Conservation (phyloP, 2,329 filamentous ascomycete species). For the Neofusicoccum ribis region DNA sequence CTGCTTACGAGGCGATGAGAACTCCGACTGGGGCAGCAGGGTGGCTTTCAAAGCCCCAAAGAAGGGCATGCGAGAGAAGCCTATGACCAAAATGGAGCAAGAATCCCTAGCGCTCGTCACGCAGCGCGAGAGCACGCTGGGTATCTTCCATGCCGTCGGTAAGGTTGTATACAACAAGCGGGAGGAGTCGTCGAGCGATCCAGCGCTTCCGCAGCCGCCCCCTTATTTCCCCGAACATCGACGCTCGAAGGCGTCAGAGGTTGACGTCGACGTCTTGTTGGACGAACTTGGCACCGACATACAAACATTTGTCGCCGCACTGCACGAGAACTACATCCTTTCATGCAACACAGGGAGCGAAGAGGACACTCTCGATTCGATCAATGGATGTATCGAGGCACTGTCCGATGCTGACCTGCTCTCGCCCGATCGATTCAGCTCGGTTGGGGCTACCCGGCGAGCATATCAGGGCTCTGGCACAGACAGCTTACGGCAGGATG, state of each 20-base stretch:
- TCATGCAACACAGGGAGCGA: conserved; percentile 71
- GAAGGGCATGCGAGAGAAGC: conserved; percentile 52
- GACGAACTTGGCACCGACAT: conserved; percentile 93
- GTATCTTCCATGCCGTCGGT: conserved; percentile 93
- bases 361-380: conserved; percentile 67
- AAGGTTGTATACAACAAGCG: conserved; percentile 97
- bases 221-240: conserved; percentile 47
- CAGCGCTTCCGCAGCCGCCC: conserved; percentile 43
- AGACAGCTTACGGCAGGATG: conserved; percentile 83
- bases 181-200: conserved; percentile 38
- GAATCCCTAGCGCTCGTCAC: conserved; percentile 80
- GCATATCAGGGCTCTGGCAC: conserved; percentile 53
- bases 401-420: conserved; percentile 88
- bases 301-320: conserved; percentile 81
- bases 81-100: conserved; percentile 73
- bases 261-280: conserved; percentile 67
- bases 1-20: conserved; percentile 77
- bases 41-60: conserved; percentile 70
- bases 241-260: conserved; percentile 47
- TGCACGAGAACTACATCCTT: conserved; percentile 90
- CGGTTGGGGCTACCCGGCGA: conserved; percentile 54
- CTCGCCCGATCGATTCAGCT: conserved; percentile 70
- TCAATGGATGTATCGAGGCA: conserved; percentile 82
- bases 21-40: conserved; percentile 79
- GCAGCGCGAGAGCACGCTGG: conserved; percentile 83